phyloP scores from a whole-genome alignment of 1,139 yeast genomes.

The Magnusiomyces tetraspermus region DNA sequence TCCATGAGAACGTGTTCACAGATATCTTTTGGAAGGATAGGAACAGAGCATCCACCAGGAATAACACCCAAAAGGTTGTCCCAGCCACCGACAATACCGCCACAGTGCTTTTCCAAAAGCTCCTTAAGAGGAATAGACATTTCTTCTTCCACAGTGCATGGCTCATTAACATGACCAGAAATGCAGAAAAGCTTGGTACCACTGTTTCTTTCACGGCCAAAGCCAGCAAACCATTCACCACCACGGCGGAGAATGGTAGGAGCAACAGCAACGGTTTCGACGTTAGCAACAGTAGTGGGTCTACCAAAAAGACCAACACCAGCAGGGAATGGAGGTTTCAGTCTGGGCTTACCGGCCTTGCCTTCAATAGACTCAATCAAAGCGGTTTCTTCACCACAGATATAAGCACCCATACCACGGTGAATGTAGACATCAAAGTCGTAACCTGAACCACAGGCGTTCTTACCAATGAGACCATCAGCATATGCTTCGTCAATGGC shows the following conservation, averaged over 20 bases:
- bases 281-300: conserved; percentile 83
- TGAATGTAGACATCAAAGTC: conserved; percentile 74
- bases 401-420: conserved; percentile 87
- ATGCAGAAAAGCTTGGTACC: conserved; percentile 80
- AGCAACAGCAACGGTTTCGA: conserved; percentile 80
- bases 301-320: conserved; percentile 87
- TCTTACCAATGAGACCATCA: conserved; percentile 69
- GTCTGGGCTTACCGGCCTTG: conserved; percentile 85
- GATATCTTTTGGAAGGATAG: conserved; percentile 57
- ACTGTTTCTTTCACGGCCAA: conserved; percentile 74
- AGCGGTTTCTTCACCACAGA: conserved; percentile 88
- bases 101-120: conserved; percentile 77
- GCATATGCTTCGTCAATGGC: conserved; percentile 82
- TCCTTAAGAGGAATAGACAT: conserved; percentile 82
- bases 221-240: conserved; percentile 72
- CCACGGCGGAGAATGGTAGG: conserved; percentile 86
- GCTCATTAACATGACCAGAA: conserved; percentile 83
- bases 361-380: conserved; percentile 81
- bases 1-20: conserved; percentile 73
- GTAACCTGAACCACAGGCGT: conserved; percentile 81
- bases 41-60: conserved; percentile 86
- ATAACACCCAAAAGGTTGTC: conserved; percentile 76
- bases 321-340: conserved; percentile 91
- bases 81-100: conserved; percentile 88
- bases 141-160: conserved; percentile 87